These are phyloP conservation scores for Dipteronia sinensis DNA, from an alignment of 345 rosid genomes.

Conservation along the genomic window DNA sequence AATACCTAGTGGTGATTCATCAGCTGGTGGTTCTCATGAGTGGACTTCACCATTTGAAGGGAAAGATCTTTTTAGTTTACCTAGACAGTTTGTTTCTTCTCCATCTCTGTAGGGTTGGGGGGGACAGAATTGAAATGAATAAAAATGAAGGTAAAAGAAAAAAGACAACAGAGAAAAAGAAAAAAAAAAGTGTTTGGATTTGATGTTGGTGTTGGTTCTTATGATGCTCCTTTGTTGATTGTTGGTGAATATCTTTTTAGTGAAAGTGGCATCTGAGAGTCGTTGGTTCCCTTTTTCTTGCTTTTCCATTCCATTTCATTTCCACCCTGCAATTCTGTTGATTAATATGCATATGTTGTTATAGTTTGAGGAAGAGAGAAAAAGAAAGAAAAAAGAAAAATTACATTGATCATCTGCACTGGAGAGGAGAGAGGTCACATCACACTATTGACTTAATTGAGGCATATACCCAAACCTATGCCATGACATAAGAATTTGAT, in stretches of 20 bases:
- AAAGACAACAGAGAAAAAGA: constrained; percentile 14
- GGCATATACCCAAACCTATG: too few species aligned
- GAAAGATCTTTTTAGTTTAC: constrained; percentile 83
- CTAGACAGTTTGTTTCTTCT: constrained; percentile 80
- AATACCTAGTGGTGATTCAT: constrained; percentile 37
- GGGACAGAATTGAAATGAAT: constrained; percentile 38
- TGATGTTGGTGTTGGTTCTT: constrained; percentile 45
- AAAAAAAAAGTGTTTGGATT: constrained; percentile 46
- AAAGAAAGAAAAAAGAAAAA: too few species aligned
- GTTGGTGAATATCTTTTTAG: constrained; percentile 29
- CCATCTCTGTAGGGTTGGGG: constrained; percentile 65
- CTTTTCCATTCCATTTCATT: background rate
- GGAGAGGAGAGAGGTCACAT: too few species aligned
- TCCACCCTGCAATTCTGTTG: background rate
- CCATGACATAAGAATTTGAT: too few species aligned
- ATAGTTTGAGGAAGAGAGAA: too few species aligned
- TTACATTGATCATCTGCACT: too few species aligned
- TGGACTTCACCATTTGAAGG: constrained; percentile 96
- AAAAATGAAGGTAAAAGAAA: constrained; percentile 28
- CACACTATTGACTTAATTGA: too few species aligned
- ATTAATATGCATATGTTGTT: too few species aligned
- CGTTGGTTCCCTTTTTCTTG: background rate
- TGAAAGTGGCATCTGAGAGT: constrained; percentile 14
- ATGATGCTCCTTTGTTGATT: constrained; percentile 29
- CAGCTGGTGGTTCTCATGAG: constrained; percentile 52